A percentile compares a stretch with the other conserved stretches of the same genome.
These are phyloP conservation scores for Luzula sylvatica DNA, from an alignment of 176 grass and related monocot species.

Conservation along the genomic window DNA sequence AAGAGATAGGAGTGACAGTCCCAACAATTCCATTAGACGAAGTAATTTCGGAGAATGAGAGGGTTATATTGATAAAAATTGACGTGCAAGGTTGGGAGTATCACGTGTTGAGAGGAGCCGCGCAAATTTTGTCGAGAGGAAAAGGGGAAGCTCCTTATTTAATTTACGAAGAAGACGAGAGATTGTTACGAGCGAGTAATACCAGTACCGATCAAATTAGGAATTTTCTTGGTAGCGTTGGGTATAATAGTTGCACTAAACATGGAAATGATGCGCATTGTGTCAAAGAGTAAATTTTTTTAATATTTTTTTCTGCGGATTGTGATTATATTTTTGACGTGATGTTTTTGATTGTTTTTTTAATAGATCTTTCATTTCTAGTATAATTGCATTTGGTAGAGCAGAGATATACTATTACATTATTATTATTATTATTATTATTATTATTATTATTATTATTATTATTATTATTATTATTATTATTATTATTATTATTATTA, in stretches of 20 bases:
- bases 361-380: no score
- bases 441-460: background rate
- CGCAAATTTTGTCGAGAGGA: conserved; percentile 49
- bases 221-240: conserved; percentile 67
- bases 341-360: no score
- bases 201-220: conserved; percentile 58
- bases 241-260: conserved; percentile 48
- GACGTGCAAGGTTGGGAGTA: conserved; percentile 80
- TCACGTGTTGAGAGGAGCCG: no score
- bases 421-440: background rate
- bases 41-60: conserved; percentile 51
- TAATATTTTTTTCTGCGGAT: background rate
- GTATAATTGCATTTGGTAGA: no score
- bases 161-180: conserved; percentile 93
- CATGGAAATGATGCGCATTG: conserved; percentile 72
- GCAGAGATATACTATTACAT: no score
- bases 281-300: conserved; percentile 44
- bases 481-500: no score
- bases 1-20: conserved; percentile 58
- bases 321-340: no score
- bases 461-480: no score
- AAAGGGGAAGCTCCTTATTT: conserved; percentile 80
- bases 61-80: conserved; percentile 68
- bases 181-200: conserved; percentile 77
- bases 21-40: conserved; percentile 76